phyloP scores from a whole-genome alignment of 129 eudicot species.

The Sambucus nigra region DNA sequence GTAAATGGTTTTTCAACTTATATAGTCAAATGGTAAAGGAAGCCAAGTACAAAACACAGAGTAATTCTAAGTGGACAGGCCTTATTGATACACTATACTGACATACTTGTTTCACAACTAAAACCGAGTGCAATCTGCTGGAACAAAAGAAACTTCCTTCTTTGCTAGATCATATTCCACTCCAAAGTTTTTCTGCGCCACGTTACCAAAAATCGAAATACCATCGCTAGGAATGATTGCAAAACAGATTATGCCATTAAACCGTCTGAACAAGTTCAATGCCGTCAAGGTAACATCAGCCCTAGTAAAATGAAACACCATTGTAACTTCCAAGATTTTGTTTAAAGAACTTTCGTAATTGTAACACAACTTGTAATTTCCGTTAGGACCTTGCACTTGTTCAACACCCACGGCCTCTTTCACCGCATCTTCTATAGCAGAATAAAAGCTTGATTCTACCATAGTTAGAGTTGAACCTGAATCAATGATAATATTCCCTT shows the following conservation, averaged over 20 bases:
- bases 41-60: too few relatives aligned
- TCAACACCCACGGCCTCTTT: not conserved
- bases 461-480: conserved; percentile 48
- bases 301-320: conserved; percentile 27
- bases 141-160: conserved; percentile 29
- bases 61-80: too few relatives aligned
- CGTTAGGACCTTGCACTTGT: conserved; percentile 14
- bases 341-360: too few relatives aligned
- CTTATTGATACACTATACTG: too few relatives aligned
- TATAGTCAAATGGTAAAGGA: too few relatives aligned
- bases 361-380: conserved; percentile 24
- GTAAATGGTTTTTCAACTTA: too few relatives aligned
- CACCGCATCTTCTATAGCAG: conserved; percentile 2
- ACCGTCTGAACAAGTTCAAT: conserved; percentile 18
- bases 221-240: conserved; percentile 15
- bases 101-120: too few relatives aligned
- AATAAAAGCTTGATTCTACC: conserved; percentile 9
- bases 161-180: conserved; percentile 41
- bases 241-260: conserved; percentile 24
- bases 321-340: not conserved
- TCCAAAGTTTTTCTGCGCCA: conserved; percentile 33
- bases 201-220: conserved; percentile 36
- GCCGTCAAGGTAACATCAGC: conserved; percentile 26
- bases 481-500: conserved; percentile 42
- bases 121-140: conserved; percentile 26